Conservation (phyloP, 495 filamentous ascomycete species). For the Penicillium coffeae region DNA sequence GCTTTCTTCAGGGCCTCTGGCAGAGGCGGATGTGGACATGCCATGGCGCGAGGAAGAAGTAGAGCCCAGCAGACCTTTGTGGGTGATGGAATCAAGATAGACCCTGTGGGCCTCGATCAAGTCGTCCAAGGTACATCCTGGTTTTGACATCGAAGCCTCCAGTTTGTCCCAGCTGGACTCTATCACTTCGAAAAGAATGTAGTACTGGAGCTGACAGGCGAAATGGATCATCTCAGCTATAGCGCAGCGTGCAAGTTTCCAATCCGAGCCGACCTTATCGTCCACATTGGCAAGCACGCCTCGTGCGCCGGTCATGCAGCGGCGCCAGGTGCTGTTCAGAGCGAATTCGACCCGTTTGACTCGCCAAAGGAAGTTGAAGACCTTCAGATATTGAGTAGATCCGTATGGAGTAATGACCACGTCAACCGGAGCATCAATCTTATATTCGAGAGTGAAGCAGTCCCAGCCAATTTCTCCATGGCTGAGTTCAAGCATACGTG, state of each 20-base stretch:
- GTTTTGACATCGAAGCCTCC: constrained; percentile 71
- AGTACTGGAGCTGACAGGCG: constrained; percentile 94
- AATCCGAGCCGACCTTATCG: constrained; percentile 71
- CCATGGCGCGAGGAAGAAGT: constrained; percentile 39
- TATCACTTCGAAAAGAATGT: constrained; percentile 98
- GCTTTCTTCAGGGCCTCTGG: constrained; percentile 62
- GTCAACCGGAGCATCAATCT: constrained; percentile 94
- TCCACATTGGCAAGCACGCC: constrained; percentile 84
- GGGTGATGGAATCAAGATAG: constrained; percentile 90
- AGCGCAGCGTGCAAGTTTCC: constrained; percentile 83
- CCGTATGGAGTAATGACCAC: constrained; percentile 95
- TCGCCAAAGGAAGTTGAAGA: constrained; percentile 99
- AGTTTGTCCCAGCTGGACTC: constrained; percentile 89
- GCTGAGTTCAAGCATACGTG: constrained; percentile 90
- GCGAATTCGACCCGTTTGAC: constrained; percentile 97
- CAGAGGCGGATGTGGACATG: constrained; percentile 38
- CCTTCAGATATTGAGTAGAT: constrained; percentile 93
- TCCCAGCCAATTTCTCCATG: constrained; percentile 99
- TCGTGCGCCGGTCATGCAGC: constrained; percentile 91
- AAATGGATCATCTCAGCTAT: constrained; percentile 99
- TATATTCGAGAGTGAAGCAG: constrained; percentile 98
- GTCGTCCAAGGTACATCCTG: constrained; percentile 88
- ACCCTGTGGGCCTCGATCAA: constrained; percentile 85
- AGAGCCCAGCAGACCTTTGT: constrained; percentile 89
- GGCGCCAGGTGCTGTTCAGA: constrained; percentile 83